Evolutionary conservation across 2,329 filamentous ascomycete genomes (phyloP).

Genomic region (Colletotrichum kahawae): DNA sequence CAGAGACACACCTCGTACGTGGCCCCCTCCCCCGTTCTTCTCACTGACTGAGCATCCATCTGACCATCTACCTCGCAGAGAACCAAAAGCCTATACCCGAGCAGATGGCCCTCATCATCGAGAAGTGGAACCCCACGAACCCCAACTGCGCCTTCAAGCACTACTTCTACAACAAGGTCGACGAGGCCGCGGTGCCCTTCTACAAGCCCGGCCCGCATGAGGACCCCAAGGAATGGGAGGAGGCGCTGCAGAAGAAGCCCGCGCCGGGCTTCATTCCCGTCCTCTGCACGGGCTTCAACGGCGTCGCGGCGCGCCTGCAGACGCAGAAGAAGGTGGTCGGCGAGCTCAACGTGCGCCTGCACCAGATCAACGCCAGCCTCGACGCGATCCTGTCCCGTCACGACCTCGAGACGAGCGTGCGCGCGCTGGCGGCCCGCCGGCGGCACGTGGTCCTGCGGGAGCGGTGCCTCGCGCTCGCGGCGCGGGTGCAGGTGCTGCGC

Average conservation of each 20-base stretch:
- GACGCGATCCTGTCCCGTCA: conserved; percentile 76
- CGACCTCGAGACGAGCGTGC: conserved; percentile 77
- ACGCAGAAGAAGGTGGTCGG: conserved; percentile 73
- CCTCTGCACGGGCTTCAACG: conserved; percentile 74
- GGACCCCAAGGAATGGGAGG: conserved; percentile 82
- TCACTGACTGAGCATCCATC: neutral
- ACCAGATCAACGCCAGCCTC: conserved; percentile 79
- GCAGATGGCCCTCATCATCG: conserved; percentile 72
- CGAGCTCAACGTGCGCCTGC: conserved; percentile 73
- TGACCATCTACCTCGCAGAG: conserved; percentile 30
- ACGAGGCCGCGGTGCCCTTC: conserved; percentile 75
- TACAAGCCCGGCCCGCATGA: conserved; percentile 74
- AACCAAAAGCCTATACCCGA: conserved; percentile 76
- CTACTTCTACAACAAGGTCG: conserved; percentile 88
- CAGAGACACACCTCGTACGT: conserved; percentile 54
- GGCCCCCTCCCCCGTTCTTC: neutral
- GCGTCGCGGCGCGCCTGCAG: conserved; percentile 73
- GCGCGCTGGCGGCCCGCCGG: conserved; percentile 73
- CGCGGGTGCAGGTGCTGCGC: conserved; percentile 79
- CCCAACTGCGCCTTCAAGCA: conserved; percentile 77
- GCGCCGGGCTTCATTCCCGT: conserved; percentile 78
- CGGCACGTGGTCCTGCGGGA: conserved; percentile 76
- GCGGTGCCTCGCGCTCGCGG: conserved; percentile 75
- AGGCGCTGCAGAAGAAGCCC: conserved; percentile 81
- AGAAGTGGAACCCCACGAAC: conserved; percentile 76